Evolutionary conservation across 2,329 filamentous ascomycete genomes (phyloP).

Genomic region (Sarocladium strictum): DNA sequence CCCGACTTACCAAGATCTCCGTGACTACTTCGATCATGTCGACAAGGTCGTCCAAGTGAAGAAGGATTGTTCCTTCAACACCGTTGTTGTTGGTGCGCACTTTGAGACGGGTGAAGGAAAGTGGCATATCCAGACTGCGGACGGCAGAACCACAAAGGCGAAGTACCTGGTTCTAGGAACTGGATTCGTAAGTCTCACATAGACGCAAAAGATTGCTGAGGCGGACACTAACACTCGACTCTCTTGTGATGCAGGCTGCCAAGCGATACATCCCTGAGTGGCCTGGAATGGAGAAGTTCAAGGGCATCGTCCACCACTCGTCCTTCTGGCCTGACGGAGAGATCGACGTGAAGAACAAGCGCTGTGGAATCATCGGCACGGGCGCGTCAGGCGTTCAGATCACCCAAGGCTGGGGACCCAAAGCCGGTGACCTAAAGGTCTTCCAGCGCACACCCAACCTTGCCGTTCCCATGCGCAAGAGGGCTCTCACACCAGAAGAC

Average conservation of each 20-base stretch:
- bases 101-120: slow-evolving; percentile 41
- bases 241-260: slow-evolving; percentile 34
- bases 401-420: slow-evolving; percentile 51
- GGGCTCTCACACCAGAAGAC: slow-evolving; percentile 27
- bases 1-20: slow-evolving; percentile 44
- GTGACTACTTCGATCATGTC: slow-evolving; percentile 53
- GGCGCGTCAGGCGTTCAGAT: slow-evolving; percentile 61
- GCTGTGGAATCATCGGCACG: slow-evolving; percentile 57
- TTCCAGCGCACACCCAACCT: slow-evolving; percentile 65
- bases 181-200: slow-evolving; percentile 37
- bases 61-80: slow-evolving; percentile 52
- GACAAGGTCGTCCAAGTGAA: slow-evolving; percentile 48
- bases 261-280: slow-evolving; percentile 57
- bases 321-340: slow-evolving; percentile 54
- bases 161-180: slow-evolving; percentile 48
- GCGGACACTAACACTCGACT: no score
- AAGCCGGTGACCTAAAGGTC: slow-evolving; percentile 46
- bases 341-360: slow-evolving; percentile 52
- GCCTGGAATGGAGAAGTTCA: slow-evolving; percentile 53
- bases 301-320: slow-evolving; percentile 53
- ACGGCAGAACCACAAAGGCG: slow-evolving; percentile 42
- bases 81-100: slow-evolving; percentile 43
- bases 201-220: no score
- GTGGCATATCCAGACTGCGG: slow-evolving; percentile 44
- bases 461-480: slow-evolving; percentile 54